phyloP scores from a whole-genome alignment of 2,329 filamentous ascomycete species.

The Botrytis pseudocinerea region DNA sequence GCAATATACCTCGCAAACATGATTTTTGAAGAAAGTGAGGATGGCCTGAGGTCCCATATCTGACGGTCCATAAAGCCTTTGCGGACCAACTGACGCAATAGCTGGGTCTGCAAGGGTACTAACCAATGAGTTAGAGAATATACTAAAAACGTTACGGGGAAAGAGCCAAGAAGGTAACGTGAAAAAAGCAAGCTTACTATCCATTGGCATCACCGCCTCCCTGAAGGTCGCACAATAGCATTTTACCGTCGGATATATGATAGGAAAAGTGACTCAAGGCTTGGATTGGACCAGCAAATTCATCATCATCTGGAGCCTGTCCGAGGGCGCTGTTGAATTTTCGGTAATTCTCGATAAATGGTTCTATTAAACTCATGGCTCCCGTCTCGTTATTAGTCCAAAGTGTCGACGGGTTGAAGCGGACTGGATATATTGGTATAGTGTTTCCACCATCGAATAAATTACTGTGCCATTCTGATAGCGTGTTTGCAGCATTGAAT shows the following conservation, averaged over 20 bases:
- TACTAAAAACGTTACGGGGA: not conserved
- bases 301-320: not conserved
- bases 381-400: not conserved
- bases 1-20: not conserved
- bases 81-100: not conserved
- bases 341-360: not conserved
- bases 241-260: not conserved
- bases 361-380: not conserved
- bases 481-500: not conserved
- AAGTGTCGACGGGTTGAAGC: not conserved
- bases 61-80: not conserved
- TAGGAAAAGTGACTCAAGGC: not conserved
- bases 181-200: not conserved
- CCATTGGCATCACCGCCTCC: not conserved
- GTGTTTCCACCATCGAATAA: not conserved
- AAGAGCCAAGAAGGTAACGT: not conserved
- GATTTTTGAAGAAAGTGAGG: not conserved
- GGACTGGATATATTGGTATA: not conserved
- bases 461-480: not conserved
- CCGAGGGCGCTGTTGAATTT: not conserved
- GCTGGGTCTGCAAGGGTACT: not conserved
- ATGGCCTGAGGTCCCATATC: not conserved
- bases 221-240: not conserved
- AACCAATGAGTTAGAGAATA: not conserved
- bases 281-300: not conserved